phyloP scores from a whole-genome alignment of 106 monocot species.

The Alisma plantagoaquatica region DNA sequence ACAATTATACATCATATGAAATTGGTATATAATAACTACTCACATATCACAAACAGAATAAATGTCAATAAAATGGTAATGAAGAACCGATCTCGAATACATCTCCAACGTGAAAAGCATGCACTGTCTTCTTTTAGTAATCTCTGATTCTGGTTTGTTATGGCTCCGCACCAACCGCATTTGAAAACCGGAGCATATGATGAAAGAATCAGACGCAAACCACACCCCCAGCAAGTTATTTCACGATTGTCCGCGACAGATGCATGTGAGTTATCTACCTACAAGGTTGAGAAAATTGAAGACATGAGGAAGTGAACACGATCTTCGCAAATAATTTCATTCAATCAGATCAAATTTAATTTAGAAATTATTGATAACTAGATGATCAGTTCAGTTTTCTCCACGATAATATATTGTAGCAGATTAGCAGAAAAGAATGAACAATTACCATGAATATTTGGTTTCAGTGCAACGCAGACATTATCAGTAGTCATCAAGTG shows the following conservation, averaged over 20 bases:
- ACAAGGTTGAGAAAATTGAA: too few species aligned
- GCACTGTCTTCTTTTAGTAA: slow-evolving; percentile 41
- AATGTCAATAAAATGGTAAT: slow-evolving; percentile 52
- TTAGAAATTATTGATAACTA: too few species aligned
- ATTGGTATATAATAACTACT: slow-evolving; percentile 9
- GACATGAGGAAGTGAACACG: too few species aligned
- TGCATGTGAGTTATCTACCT: slow-evolving; percentile 37
- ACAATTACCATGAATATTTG: too few species aligned
- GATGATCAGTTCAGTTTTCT: too few species aligned
- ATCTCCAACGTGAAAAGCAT: slow-evolving; percentile 69
- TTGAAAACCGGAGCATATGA: slow-evolving; percentile 56
- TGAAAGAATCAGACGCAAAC: slow-evolving; percentile 52
- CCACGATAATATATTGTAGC: too few species aligned
- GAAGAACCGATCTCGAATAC: slow-evolving; percentile 40
- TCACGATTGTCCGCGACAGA: slow-evolving; percentile 31
- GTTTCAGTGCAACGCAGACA: too few species aligned
- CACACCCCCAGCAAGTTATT: slow-evolving; percentile 75
- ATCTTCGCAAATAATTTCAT: too few species aligned
- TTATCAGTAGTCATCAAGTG: too few species aligned
- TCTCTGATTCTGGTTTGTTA: slow-evolving; percentile 38
- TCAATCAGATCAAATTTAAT: too few species aligned
- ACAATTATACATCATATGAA: neutral
- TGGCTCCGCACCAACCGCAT: slow-evolving; percentile 91
- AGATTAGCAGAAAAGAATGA: too few species aligned
- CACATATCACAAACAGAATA: slow-evolving; percentile 73